A percentile compares a stretch with the other conserved stretches of the same genome.
Evolutionary conservation across 2,329 filamentous ascomycete species (phyloP).

Genomic region (Thielaviopsis punctulata): DNA sequence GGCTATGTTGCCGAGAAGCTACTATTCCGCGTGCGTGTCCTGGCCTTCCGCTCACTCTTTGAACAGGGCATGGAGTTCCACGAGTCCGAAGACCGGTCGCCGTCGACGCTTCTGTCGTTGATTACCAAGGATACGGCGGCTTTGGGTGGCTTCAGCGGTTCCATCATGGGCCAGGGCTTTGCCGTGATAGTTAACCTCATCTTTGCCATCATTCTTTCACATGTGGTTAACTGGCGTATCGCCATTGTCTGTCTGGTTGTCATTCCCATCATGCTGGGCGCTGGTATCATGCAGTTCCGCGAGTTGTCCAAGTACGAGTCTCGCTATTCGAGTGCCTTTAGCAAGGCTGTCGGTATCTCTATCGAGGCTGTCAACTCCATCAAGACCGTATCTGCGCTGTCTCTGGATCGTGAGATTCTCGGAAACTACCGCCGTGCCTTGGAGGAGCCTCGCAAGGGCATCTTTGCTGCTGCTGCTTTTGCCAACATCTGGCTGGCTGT

Average conservation of each 20-base stretch:
- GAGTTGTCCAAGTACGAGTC: conserved; percentile 45
- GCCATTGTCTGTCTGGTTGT: conserved; percentile 53
- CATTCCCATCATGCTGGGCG: conserved; percentile 50
- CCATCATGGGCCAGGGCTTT: conserved; percentile 51
- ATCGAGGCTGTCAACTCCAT: conserved; percentile 50
- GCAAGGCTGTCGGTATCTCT: conserved; percentile 44
- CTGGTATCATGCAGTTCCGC: conserved; percentile 51
- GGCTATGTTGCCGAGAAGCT: conserved; percentile 40
- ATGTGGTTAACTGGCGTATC: conserved; percentile 61
- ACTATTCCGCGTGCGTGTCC: conserved; percentile 43
- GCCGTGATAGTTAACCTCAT: conserved; percentile 52
- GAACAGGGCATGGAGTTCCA: conserved; percentile 56
- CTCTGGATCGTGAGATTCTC: conserved; percentile 34
- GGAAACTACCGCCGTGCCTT: conserved; percentile 35
- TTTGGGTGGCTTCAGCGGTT: conserved; percentile 51
- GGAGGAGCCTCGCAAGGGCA: conserved; percentile 35
- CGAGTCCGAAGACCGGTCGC: conserved; percentile 43
- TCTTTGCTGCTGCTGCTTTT: conserved; percentile 28
- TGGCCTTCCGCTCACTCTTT: conserved; percentile 47
- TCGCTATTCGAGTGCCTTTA: conserved; percentile 46
- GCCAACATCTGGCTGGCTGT: conserved; percentile 44
- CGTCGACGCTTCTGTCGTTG: conserved; percentile 43
- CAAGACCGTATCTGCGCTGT: conserved; percentile 42
- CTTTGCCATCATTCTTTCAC: conserved; percentile 48
- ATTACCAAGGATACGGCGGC: conserved; percentile 54